These are phyloP conservation scores for Suillus cothurnatus DNA, from an alignment of 768 basidiomycete species.

Conservation along the genomic window DNA sequence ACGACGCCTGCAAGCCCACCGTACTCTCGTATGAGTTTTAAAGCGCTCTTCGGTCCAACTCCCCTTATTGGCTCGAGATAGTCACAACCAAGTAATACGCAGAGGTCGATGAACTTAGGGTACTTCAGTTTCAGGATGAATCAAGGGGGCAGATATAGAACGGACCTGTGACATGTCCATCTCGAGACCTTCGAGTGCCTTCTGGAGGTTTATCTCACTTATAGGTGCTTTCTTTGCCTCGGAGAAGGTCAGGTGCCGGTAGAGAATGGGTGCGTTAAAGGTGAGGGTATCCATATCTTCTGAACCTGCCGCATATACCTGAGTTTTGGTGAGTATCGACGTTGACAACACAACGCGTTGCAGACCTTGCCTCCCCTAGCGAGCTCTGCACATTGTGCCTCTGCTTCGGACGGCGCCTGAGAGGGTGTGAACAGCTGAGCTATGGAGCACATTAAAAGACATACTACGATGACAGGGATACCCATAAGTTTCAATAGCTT, in stretches of 20 bases:
- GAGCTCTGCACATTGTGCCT: constrained; percentile 97
- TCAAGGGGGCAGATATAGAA: background rate
- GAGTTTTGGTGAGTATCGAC: constrained; percentile 1
- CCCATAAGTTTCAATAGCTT: constrained; percentile 91
- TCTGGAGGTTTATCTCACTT: constrained; percentile 82
- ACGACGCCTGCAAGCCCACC: constrained; percentile 72
- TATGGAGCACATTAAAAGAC: constrained; percentile 31
- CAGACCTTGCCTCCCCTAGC: constrained; percentile 91
- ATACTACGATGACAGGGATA: constrained; percentile 89
- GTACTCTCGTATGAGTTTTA: constrained; percentile 89
- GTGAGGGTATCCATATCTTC: constrained; percentile 99
- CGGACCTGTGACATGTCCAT: constrained; percentile 90
- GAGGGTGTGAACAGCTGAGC: constrained; percentile 2
- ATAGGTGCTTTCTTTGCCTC: constrained; percentile 98
- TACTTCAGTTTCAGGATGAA: background rate
- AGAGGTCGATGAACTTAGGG: constrained; percentile 89
- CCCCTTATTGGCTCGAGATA: constrained; percentile 99
- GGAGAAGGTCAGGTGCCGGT: constrained; percentile 95
- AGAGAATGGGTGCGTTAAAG: constrained; percentile 88
- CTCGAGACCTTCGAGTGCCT: constrained; percentile 83
- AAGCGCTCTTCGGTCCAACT: constrained; percentile 91
- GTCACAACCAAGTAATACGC: constrained; percentile 95
- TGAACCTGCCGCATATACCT: constrained; percentile 97
- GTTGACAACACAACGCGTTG: background rate
- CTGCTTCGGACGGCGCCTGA: constrained; percentile 97